Evolutionary conservation across 441 rosid species (phyloP).

Genomic region (Bocquillonia castaneifolia): DNA sequence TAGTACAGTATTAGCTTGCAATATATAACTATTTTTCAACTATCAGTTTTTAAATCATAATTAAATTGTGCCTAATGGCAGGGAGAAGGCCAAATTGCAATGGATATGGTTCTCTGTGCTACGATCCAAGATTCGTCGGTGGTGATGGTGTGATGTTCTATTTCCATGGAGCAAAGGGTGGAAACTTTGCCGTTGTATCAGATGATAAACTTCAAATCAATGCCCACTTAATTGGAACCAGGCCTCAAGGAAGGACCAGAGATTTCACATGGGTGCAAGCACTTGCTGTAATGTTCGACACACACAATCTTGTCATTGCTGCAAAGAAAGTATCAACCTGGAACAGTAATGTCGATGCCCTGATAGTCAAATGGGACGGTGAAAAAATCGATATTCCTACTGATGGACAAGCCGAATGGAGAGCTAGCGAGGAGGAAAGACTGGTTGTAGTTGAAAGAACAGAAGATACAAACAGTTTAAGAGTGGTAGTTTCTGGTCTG

Average conservation of each 20-base stretch:
- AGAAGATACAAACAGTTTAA: conserved; percentile 49
- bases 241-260: conserved; percentile 68
- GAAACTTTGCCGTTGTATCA: conserved; percentile 77
- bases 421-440: conserved; percentile 26
- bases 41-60: too few relatives aligned
- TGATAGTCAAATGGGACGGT: conserved; percentile 42
- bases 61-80: conserved; percentile 21
- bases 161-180: conserved; percentile 80
- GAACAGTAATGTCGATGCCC: conserved; percentile 49
- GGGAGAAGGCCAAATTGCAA: conserved; percentile 70
- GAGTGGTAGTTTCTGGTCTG: conserved; percentile 51
- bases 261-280: conserved; percentile 96
- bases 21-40: too few relatives aligned
- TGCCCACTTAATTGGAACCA: conserved; percentile 80
- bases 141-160: conserved; percentile 93
- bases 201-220: conserved; percentile 71
- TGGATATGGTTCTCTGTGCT: conserved; percentile 77
- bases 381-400: conserved; percentile 39
- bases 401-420: conserved; percentile 62
- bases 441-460: conserved; percentile 59
- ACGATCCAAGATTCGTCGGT: conserved; percentile 78
- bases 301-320: conserved; percentile 54
- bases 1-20: too few relatives aligned
- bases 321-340: conserved; percentile 54
- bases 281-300: conserved; percentile 54